phyloP scores from a whole-genome alignment of 2,329 filamentous ascomycete genomes.

The Penicillium sp. region DNA sequence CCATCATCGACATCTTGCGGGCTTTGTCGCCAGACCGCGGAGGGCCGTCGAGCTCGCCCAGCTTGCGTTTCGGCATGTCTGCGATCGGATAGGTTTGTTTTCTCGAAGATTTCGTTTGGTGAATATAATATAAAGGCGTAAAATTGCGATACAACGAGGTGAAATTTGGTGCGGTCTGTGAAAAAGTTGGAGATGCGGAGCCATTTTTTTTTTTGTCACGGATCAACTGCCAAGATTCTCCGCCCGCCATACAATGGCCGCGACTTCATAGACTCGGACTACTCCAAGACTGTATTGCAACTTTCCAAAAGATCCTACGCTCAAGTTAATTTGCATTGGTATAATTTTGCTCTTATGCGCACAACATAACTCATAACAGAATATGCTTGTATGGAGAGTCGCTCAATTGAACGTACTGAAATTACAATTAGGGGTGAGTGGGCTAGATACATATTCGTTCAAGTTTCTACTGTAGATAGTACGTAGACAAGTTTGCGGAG shows the following conservation, averaged over 20 bases:
- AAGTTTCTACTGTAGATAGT: not conserved
- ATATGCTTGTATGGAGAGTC: too few species aligned
- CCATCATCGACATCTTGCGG: conserved; percentile 38
- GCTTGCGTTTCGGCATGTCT: conserved; percentile 48
- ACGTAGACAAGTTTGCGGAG: not conserved
- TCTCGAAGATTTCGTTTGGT: not conserved
- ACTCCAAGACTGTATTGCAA: too few species aligned
- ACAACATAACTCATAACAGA: too few species aligned
- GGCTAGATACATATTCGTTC: not conserved
- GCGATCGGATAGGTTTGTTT: not conserved
- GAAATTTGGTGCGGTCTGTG: not conserved
- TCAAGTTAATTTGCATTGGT: too few species aligned
- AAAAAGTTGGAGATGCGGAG: conserved; percentile 13
- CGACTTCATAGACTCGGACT: too few species aligned
- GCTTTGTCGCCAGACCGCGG: conserved; percentile 23
- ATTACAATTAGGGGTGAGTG: too few species aligned
- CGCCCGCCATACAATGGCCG: conserved; percentile 4
- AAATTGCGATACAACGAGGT: not conserved
- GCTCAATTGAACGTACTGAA: too few species aligned
- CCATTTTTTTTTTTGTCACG: conserved; percentile 25
- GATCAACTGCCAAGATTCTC: conserved; percentile 26
- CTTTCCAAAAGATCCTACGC: too few species aligned
- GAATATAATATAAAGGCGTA: not conserved
- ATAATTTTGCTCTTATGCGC: too few species aligned
- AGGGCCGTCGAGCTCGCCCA: conserved; percentile 35